These are phyloP conservation scores for Termitomyces sp. DNA, from an alignment of 768 basidiomycete genomes.

Conservation along the genomic window DNA sequence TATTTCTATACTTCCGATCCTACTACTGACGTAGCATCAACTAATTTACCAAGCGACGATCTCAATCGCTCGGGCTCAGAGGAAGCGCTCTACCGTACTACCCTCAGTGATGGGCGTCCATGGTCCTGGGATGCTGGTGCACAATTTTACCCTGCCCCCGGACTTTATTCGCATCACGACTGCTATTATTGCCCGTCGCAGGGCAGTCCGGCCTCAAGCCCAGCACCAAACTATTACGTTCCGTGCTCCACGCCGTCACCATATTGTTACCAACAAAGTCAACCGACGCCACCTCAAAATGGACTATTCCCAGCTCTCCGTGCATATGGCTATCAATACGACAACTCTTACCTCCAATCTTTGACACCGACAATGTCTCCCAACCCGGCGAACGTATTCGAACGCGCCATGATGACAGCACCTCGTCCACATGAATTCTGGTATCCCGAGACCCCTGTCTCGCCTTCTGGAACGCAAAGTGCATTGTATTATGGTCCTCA, in stretches of 20 bases:
- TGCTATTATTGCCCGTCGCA: conserved; percentile 33
- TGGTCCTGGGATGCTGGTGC: conserved; percentile 16
- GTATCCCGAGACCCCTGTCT: conserved; percentile 12
- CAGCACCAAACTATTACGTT: conserved; percentile 7
- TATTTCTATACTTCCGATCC: conserved; percentile 32
- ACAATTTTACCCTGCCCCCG: conserved; percentile 10
- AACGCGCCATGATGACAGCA: conserved; percentile 24
- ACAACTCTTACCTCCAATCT: conserved; percentile 13
- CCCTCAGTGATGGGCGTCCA: conserved; percentile 1
- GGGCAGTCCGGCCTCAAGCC: conserved; percentile 9
- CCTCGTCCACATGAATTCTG: conserved; percentile 12
- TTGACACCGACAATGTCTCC: conserved; percentile 6
- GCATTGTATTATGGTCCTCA: conserved; percentile 13
- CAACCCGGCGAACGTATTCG: conserved; percentile 22
- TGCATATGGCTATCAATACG: conserved; percentile 18
- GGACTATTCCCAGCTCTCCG: conserved; percentile 7
- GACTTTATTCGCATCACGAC: conserved; percentile 17
- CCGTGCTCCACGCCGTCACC: conserved; percentile 20
- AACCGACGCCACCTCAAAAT: conserved; percentile 6
- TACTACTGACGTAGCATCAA: conserved; percentile 26
- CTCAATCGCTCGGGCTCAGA: conserved; percentile 16
- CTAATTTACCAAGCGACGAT: conserved; percentile 18
- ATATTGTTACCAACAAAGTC: conserved; percentile 11
- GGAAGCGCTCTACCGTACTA: conserved; percentile 36
- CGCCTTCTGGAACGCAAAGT: conserved; percentile 5